Base-by-base conservation (phyloP, 2,329 filamentous ascomycete species). In the Clarireedia homoeocarpa region DNA sequence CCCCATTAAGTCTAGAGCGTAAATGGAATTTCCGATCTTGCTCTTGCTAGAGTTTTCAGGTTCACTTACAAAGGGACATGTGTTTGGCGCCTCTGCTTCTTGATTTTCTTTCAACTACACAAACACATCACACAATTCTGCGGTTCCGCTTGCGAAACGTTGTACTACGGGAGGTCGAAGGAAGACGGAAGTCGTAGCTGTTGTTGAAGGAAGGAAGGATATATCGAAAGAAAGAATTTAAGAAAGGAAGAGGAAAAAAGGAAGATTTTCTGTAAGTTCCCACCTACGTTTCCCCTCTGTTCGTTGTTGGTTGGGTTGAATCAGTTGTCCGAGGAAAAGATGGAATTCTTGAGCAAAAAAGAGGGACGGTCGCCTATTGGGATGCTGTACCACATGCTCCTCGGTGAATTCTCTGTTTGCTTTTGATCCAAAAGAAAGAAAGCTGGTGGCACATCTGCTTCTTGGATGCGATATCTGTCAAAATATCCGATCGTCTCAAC, bases 91-190 rank as follows among this genome's bases (percentile, higher is more conserved):
- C 17, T 20, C 17, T 42, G 15, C 39, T 42, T 20, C 14, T 12
- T 20, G 5, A 6, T 42, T 20, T 17, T 14, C 15, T 20, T 42
- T n/a, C 39, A 42, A 42, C 39, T 42, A 14, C 39, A 53, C 27
- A 52, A 50, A 52, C 44, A 51, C 52, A 51, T 51, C 53, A 49
- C 53, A 51, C 49, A 58, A 60, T 65, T 65, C 62, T 62, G 60
- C 56, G 55, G 57, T 56, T 53, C 53, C 40, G 30, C 39, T 54
- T 58, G 58, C 60, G 60, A 57, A 60, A 64, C 62, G 62, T 65
- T 61, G 62, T 65, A 63, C 42, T 63, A 63, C 55, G 65, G 65
- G 63, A 63, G 63, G 66, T 63, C 61, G 65, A 63, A 65, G 65
- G 63, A 65, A 63, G 65, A 63, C 59, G 65, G 60, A 60, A 63